A percentile compares a stretch with the other conserved stretches of the same genome.
These are phyloP conservation scores for Leccinellum albellum DNA, from an alignment of 768 basidiomycete genomes.

Conservation along the genomic window DNA sequence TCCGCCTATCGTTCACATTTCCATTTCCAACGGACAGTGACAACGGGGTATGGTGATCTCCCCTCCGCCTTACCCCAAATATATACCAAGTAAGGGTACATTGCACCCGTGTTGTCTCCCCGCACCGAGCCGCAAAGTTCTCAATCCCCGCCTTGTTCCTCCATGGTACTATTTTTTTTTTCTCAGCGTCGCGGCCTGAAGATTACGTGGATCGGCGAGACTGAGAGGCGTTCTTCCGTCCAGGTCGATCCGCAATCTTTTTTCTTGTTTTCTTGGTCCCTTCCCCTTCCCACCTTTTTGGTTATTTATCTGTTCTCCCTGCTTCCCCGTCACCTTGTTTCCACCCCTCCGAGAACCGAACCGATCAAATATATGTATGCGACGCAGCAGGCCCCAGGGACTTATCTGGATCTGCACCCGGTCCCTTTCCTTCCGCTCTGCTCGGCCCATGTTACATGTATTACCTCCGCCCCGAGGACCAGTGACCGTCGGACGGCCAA, in stretches of 20 bases:
- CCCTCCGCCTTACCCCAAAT: neutral
- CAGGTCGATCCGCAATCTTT: neutral
- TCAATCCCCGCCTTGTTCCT: neutral
- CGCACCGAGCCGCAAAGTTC: neutral
- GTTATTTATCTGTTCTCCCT: neutral
- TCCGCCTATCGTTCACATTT: neutral
- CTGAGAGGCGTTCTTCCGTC: neutral
- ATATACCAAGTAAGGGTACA: neutral
- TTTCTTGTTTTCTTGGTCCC: neutral
- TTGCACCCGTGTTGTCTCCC: neutral
- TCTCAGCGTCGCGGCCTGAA: neutral
- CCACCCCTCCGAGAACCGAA: neutral
- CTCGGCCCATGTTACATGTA: neutral
- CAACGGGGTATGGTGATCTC: neutral
- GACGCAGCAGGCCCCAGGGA: neutral
- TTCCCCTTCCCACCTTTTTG: no score
- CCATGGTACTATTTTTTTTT: neutral
- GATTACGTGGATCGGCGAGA: neutral
- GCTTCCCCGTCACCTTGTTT: neutral
- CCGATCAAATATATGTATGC: neutral
- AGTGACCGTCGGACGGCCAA: no score
- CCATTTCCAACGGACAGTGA: neutral
- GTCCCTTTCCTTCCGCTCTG: neutral
- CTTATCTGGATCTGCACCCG: neutral
- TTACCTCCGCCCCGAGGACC: neutral